phyloP scores from a whole-genome alignment of 2,329 filamentous ascomycete species.

The Bipolaris gigantea region DNA sequence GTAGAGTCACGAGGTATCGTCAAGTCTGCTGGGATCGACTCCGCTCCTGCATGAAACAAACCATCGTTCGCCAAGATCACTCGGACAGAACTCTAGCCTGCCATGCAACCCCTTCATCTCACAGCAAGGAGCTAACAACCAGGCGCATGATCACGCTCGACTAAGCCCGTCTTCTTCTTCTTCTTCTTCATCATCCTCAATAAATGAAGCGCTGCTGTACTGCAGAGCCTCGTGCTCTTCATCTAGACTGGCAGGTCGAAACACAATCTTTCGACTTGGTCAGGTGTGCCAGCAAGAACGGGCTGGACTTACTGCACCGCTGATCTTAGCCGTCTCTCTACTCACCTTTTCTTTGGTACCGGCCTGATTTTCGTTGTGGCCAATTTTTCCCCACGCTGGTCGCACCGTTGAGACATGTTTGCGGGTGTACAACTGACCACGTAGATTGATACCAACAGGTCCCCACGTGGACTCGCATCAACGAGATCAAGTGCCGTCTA shows the following conservation, averaged over 20 bases:
- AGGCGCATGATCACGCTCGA: conserved; percentile 5
- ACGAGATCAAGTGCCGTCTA: neutral
- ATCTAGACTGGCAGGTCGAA: neutral
- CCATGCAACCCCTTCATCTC: conserved; percentile 1
- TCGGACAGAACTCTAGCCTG: neutral
- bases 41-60: conserved; percentile 1
- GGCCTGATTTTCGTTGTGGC: neutral
- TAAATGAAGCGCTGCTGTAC: conserved; percentile 3
- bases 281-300: conserved; percentile 1
- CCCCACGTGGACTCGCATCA: neutral
- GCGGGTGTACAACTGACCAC: neutral
- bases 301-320: neutral
- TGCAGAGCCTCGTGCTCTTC: conserved; percentile 1
- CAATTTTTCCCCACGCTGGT: neutral
- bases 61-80: neutral
- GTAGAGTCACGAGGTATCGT: conserved; percentile 20
- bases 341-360: neutral
- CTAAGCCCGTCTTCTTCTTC: neutral
- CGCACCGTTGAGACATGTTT: neutral
- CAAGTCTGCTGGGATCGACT: conserved; percentile 7
- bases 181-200: neutral
- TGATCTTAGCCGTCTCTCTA: neutral
- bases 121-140: neutral
- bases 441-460: conserved; percentile 1
- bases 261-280: conserved; percentile 1